Conservation (phyloP, 1,284 basidiomycete genomes). For the Leccinum pallidistipes region DNA sequence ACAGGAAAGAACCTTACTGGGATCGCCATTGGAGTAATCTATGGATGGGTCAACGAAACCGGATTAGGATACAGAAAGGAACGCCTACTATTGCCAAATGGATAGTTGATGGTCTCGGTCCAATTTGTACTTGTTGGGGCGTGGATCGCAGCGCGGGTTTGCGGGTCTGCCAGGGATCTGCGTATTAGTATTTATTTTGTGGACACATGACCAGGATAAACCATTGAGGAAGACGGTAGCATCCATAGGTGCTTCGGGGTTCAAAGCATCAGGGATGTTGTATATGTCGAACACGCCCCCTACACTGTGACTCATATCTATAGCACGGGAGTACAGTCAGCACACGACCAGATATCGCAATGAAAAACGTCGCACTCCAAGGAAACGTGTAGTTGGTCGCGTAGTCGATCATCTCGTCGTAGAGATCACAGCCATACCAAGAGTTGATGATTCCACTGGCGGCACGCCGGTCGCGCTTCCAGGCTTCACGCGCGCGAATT, state of each 20-base stretch:
- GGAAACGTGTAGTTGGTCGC: slow-evolving; percentile 62
- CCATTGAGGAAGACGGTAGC: slow-evolving; percentile 61
- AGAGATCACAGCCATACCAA: slow-evolving; percentile 61
- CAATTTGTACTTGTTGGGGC: slow-evolving; percentile 67
- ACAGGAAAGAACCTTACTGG: slow-evolving; percentile 39
- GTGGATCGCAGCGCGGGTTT: slow-evolving; percentile 59
- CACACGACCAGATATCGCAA: background rate
- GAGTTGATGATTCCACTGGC: slow-evolving; percentile 54
- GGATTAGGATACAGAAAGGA: slow-evolving; percentile 4
- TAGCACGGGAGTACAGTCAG: slow-evolving; percentile 3
- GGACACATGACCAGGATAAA: slow-evolving; percentile 26
- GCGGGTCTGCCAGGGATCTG: slow-evolving; percentile 42
- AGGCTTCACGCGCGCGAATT: slow-evolving; percentile 25
- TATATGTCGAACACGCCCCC: slow-evolving; percentile 49
- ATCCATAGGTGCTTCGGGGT: slow-evolving; percentile 47
- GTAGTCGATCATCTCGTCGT: slow-evolving; percentile 57
- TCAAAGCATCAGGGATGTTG: slow-evolving; percentile 54
- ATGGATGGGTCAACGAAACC: background rate
- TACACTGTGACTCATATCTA: slow-evolving; percentile 39
- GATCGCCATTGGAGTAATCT: slow-evolving; percentile 36
- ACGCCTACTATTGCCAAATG: slow-evolving; percentile 46
- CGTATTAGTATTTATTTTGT: background rate
- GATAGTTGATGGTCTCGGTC: slow-evolving; percentile 45
- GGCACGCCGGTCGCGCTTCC: slow-evolving; percentile 45
- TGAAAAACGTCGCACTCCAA: slow-evolving; percentile 50